Percentiles rank a stretch among this genome's conserved stretches.
Conservation (phyloP, 2,329 filamentous ascomycete genomes). For the Ascochyta rabiei region DNA sequence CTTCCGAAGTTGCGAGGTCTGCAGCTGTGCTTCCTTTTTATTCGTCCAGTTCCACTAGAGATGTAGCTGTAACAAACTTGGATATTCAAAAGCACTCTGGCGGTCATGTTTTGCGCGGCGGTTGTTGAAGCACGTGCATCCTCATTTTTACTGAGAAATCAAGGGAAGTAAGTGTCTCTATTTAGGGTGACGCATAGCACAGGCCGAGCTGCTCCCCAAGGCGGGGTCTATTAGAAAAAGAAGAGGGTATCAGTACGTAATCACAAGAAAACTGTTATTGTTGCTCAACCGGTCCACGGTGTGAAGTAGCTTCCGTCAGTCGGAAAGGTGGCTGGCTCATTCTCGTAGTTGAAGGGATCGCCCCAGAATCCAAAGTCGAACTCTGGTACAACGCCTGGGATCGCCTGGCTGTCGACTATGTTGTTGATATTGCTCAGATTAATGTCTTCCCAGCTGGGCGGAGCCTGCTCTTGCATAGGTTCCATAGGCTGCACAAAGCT, state of each 20-base stretch:
- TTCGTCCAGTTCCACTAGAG: too few relatives aligned
- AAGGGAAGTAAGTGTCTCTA: too few relatives aligned
- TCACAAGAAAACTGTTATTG: neutral
- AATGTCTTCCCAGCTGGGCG: constrained; percentile 41
- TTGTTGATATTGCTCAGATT: constrained; percentile 44
- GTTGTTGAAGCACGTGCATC: too few relatives aligned
- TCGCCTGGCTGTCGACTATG: constrained; percentile 34
- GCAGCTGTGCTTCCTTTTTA: too few relatives aligned
- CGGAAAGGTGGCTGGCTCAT: constrained; percentile 31
- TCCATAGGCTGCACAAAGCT: constrained; percentile 15
- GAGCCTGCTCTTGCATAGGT: constrained; percentile 19
- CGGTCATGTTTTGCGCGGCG: too few relatives aligned
- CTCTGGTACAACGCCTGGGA: constrained; percentile 39
- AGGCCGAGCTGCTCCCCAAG: too few relatives aligned
- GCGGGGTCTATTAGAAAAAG: neutral
- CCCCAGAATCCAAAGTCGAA: constrained; percentile 50
- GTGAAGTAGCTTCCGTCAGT: constrained; percentile 29
- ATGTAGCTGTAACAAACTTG: too few relatives aligned
- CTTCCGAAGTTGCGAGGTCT: too few relatives aligned
- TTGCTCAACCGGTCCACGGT: constrained; percentile 22
- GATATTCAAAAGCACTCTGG: too few relatives aligned
- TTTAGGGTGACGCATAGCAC: too few relatives aligned
- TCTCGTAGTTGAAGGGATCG: constrained; percentile 44
- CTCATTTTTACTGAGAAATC: too few relatives aligned
- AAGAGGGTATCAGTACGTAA: constrained; percentile 10